Evolutionary conservation across 1,284 basidiomycete species (phyloP).

Genomic region (Meripilus lineatus): DNA sequence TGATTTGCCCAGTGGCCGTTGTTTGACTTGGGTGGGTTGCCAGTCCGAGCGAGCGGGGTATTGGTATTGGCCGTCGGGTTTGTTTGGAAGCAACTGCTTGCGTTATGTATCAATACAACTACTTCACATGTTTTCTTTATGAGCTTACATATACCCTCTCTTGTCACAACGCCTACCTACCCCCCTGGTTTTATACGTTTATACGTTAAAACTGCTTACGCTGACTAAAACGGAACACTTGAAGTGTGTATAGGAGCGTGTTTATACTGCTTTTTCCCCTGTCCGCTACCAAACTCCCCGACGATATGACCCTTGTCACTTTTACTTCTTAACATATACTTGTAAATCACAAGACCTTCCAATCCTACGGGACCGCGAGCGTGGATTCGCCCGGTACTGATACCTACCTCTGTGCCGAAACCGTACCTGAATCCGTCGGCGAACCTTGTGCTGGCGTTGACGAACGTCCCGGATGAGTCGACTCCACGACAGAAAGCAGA

Average conservation of each 20-base stretch:
- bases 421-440: conserved; percentile 98
- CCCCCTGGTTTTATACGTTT: background rate
- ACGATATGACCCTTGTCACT: conserved; percentile 73
- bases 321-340: conserved; percentile 83
- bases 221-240: conserved; percentile 42
- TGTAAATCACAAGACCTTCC: conserved; percentile 93
- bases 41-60: no score
- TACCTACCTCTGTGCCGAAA: conserved; percentile 97
- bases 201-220: background rate
- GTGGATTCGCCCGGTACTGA: conserved; percentile 95
- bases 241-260: conserved; percentile 54
- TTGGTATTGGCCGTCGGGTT: no score
- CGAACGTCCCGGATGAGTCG: conserved; percentile 89
- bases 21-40: no score
- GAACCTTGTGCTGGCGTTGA: conserved; percentile 95
- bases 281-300: conserved; percentile 71
- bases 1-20: no score
- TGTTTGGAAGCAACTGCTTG: no score
- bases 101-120: conserved; percentile 21
- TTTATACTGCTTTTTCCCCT: conserved; percentile 73
- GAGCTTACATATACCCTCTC: no score
- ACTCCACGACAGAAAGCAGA: conserved; percentile 82
- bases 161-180: conserved; percentile 7
- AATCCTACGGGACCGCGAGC: conserved; percentile 95
- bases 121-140: no score